phyloP scores from a whole-genome alignment of 2,329 filamentous ascomycete species.

The Colletotrichum musae region DNA sequence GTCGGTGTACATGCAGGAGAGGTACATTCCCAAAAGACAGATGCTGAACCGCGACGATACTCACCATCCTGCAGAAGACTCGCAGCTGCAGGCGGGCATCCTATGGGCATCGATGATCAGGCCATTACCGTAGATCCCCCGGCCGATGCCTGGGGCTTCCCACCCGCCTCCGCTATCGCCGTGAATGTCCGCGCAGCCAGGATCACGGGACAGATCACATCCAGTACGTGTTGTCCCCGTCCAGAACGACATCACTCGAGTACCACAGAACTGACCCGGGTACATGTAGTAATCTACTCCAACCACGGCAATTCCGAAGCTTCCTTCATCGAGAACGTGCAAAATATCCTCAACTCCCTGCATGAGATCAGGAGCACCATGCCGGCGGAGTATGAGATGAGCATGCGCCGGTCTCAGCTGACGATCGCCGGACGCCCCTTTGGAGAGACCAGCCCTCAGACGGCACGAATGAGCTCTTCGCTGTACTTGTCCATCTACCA shows the following conservation, averaged over 20 bases:
- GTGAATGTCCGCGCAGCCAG: conserved; percentile 29
- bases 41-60: not conserved
- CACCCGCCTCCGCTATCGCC: conserved; percentile 14
- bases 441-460: not conserved
- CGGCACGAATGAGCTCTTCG: conserved; percentile 24
- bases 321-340: conserved; percentile 19
- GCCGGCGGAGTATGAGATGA: conserved; percentile 29
- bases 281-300: conserved; percentile 24
- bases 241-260: too few relatives aligned
- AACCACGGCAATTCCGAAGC: conserved; percentile 2
- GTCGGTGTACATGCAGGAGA: conserved; percentile 40
- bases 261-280: too few relatives aligned
- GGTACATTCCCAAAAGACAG: not conserved
- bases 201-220: conserved; percentile 31
- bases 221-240: conserved; percentile 3
- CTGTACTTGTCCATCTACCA: conserved; percentile 24
- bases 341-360: conserved; percentile 17
- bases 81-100: conserved; percentile 31
- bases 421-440: conserved; percentile 24
- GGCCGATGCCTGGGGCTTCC: conserved; percentile 21
- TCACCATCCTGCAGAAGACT: conserved; percentile 14
- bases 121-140: conserved; percentile 22
- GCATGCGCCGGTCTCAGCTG: conserved; percentile 10
- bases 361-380: conserved; percentile 31
- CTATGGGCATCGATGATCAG: conserved; percentile 33